Conservation (phyloP, 2,329 filamentous ascomycete species). For the Diaporthe citriasiana region DNA sequence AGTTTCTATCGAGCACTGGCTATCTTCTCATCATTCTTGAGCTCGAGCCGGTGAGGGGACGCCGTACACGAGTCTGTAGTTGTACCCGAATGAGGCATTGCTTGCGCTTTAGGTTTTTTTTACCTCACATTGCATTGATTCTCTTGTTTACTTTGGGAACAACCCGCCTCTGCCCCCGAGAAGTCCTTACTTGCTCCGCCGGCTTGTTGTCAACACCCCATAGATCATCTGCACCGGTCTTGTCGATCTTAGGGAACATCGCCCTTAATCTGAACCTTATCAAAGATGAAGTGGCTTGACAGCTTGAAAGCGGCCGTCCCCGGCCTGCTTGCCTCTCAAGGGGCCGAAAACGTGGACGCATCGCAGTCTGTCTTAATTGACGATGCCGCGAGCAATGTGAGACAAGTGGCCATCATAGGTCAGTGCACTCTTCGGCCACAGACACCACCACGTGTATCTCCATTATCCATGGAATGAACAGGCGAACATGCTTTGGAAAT, state of each 20-base stretch:
- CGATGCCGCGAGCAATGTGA: conserved; percentile 42
- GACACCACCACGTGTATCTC: not conserved
- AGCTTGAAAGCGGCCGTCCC: conserved; percentile 40
- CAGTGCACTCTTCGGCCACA: conserved; percentile 4
- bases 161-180: no score
- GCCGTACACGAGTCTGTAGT: not conserved
- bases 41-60: conserved; percentile 10
- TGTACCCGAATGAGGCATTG: conserved; percentile 1
- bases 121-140: not conserved
- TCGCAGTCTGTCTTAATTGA: conserved; percentile 34
- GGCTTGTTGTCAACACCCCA: not conserved
- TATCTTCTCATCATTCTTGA: not conserved
- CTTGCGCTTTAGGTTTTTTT: not conserved
- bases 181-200: not conserved
- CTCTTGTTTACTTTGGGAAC: conserved; percentile 15
- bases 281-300: conserved; percentile 42
- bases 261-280: not conserved
- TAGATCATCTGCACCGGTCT: not conserved
- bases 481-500: not conserved
- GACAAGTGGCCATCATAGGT: conserved; percentile 51
- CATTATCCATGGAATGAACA: not conserved
- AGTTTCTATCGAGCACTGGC: not conserved
- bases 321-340: conserved; percentile 38
- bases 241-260: conserved; percentile 1
- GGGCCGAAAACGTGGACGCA: conserved; percentile 4